Percentiles rank a stretch among this genome's conserved stretches.
Evolutionary conservation across 2,329 filamentous ascomycete species (phyloP).

Genomic region (Clonostachys byssicola): DNA sequence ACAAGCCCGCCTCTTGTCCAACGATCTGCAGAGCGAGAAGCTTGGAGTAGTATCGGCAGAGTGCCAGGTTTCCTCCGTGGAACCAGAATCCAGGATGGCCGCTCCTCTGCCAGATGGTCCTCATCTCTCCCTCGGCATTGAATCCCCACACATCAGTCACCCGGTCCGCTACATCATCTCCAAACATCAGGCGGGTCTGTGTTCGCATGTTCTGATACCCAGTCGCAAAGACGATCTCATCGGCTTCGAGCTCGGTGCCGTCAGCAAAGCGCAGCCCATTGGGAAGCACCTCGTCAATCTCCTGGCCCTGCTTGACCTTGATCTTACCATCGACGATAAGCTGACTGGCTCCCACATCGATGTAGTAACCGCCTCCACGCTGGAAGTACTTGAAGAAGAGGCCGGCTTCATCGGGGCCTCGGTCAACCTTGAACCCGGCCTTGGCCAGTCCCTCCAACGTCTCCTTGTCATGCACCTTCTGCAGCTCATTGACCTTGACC

Average conservation of each 20-base stretch:
- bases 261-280: constrained; percentile 44
- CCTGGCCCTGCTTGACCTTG: constrained; percentile 55
- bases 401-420: constrained; percentile 51
- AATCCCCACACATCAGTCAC: constrained; percentile 60
- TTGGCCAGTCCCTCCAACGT: constrained; percentile 38
- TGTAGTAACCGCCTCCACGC: constrained; percentile 66
- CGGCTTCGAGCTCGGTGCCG: constrained; percentile 51
- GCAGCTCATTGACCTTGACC: constrained; percentile 27
- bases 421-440: constrained; percentile 58
- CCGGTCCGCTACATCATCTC: constrained; percentile 53
- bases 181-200: constrained; percentile 56
- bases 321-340: constrained; percentile 62
- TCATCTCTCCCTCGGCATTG: constrained; percentile 51
- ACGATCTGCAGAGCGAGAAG: constrained; percentile 49
- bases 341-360: constrained; percentile 60
- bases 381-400: constrained; percentile 61
- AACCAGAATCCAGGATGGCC: constrained; percentile 65
- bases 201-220: constrained; percentile 67
- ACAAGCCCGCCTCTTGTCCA: constrained; percentile 31
- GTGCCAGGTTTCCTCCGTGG: constrained; percentile 59
- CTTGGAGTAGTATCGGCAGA: constrained; percentile 58
- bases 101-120: constrained; percentile 53
- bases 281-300: constrained; percentile 45
- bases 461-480: constrained; percentile 28
- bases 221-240: constrained; percentile 60